A percentile compares a stretch with the other conserved stretches of the same genome.
Evolutionary conservation across 768 basidiomycete genomes (phyloP).

Genomic region (Termitomyces sp.): DNA sequence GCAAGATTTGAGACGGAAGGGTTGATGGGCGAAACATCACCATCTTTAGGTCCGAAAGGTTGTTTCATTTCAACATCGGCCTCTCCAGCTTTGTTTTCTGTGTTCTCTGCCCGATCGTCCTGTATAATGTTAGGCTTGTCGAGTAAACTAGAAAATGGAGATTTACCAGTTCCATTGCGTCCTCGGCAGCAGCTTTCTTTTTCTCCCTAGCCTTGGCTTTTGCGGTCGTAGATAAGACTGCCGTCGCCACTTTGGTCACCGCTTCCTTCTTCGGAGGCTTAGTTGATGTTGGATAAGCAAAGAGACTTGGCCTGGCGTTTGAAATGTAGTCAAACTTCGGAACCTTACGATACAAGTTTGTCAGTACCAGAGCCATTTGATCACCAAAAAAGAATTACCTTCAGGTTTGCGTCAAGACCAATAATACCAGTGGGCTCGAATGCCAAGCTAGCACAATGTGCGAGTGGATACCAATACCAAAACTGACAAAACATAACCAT

Average conservation of each 20-base stretch:
- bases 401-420: conserved; percentile 80
- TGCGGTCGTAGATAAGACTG: conserved; percentile 94
- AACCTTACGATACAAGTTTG: conserved; percentile 41
- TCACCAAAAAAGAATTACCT: conserved; percentile 37
- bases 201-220: conserved; percentile 95
- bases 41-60: conserved; percentile 33
- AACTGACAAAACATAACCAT: conserved; percentile 98
- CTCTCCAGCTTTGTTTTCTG: conserved; percentile 43
- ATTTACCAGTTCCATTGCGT: conserved; percentile 77
- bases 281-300: conserved; percentile 83
- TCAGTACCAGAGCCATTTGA: neutral
- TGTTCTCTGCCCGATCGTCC: conserved; percentile 50
- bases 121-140: conserved; percentile 20
- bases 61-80: conserved; percentile 80
- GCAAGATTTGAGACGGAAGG: conserved; percentile 46
- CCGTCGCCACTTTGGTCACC: conserved; percentile 86
- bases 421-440: conserved; percentile 97
- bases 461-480: conserved; percentile 99
- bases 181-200: conserved; percentile 82
- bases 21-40: conserved; percentile 52
- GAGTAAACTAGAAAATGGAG: neutral
- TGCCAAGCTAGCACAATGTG: conserved; percentile 86
- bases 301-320: conserved; percentile 85
- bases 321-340: conserved; percentile 91
- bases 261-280: conserved; percentile 93